phyloP scores from a whole-genome alignment of 306 rosid genomes.

The Mimosa bimucronata region DNA sequence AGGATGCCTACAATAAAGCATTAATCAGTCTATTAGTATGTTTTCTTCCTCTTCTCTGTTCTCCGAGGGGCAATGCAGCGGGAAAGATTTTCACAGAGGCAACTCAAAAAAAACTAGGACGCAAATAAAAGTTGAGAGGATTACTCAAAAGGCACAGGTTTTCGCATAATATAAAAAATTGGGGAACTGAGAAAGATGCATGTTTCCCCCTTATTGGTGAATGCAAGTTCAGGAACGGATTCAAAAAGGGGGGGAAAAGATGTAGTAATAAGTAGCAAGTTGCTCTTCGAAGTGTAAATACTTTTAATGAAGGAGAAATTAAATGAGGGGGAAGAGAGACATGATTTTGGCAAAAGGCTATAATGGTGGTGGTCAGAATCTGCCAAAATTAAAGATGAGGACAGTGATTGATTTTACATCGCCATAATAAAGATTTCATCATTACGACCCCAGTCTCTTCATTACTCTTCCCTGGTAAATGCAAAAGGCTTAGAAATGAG shows the following conservation, averaged over 20 bases:
- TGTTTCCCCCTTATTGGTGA: background rate
- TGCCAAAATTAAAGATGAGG: conserved; percentile 8
- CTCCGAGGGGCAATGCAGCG: background rate
- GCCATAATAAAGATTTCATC: background rate
- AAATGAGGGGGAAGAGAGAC: conserved; percentile 29
- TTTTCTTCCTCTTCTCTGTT: background rate
- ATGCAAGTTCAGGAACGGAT: background rate
- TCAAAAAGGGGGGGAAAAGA: background rate
- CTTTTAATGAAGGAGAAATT: conserved; percentile 5
- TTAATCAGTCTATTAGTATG: background rate
- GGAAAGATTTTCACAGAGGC: background rate
- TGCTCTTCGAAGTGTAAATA: background rate
- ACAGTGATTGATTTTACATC: conserved; percentile 5
- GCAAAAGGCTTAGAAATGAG: conserved; percentile 9
- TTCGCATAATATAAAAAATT: background rate
- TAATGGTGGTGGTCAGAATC: conserved; percentile 11
- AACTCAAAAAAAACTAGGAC: background rate
- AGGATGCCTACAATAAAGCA: background rate
- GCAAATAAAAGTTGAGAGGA: background rate
- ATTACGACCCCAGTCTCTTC: background rate
- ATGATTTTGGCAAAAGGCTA: background rate
- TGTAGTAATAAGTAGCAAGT: background rate
- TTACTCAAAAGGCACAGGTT: background rate
- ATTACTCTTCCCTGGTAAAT: background rate
- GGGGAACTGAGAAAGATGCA: background rate